Evolutionary conservation across 306 rosid species (phyloP), one percentile per base, ranked within the genome.

Genomic region (Alnus rubra): DNA sequence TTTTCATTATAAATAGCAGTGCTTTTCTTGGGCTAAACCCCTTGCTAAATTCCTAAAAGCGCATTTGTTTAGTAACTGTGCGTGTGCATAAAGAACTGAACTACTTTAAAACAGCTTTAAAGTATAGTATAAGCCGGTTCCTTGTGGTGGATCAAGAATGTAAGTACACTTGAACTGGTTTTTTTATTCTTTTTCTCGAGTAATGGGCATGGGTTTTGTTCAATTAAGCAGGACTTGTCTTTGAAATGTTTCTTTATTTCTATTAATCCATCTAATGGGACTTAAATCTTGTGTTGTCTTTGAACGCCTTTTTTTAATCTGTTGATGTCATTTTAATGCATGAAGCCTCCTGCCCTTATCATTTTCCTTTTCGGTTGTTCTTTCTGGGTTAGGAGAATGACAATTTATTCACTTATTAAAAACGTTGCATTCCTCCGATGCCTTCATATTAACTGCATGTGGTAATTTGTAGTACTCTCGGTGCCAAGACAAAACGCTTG

Each of bases 161-260:
- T 62, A 91, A 91, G 97, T 91, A 91, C 97, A 77, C 39, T 54
- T 85, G 84, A 91, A 89, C 86, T 83, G 58, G 33, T 75, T 78
- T 68, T 73, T 77, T 68, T 73, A 60, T 72, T 70, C 79, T 87
- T 69, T 59, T 80, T 30, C 69, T 86, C 56, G 76, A 87, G 79
- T 74, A 88, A 65, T 16, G 87, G 51, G 82, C 85, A 64, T 86
- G 78, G 76, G 81, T 73, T 74, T 37, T 48, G 62, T 56, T 23
- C 14, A 71, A 69, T n/a, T 35, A 14, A 59, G 68, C 71, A 48
- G 49, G 44, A 64, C 48, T 68, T 54, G 31, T 54, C 62, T n/a
- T 39, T 37, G 71, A 3, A 51, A 60, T 9, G 59, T 81, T 31
- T 76, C 53, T 11, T 73, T 39, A 16, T 2, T 67, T 14, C 72